phyloP scores from a whole-genome alignment of 192 early-diverging fungal species.

The Coemansia sp. region DNA sequence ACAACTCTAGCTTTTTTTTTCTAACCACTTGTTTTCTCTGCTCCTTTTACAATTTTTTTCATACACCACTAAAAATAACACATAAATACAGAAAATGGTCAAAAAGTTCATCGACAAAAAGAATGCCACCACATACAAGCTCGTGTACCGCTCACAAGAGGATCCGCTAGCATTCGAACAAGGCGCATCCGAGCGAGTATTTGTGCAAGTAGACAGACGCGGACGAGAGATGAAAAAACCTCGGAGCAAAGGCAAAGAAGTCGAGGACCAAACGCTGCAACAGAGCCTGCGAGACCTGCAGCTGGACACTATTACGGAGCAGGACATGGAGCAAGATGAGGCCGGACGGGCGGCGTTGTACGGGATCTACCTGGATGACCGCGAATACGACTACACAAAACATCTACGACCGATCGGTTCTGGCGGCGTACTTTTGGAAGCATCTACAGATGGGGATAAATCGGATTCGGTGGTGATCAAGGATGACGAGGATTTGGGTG shows the following conservation, averaged over 20 bases:
- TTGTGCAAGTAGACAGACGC: constrained; percentile 63
- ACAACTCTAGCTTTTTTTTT: background rate
- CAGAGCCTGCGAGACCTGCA: constrained; percentile 23
- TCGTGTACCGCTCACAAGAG: constrained; percentile 94
- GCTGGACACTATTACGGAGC: constrained; percentile 17
- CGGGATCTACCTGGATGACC: constrained; percentile 90
- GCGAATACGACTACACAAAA: constrained; percentile 92
- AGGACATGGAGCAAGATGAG: constrained; percentile 35
- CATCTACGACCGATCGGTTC: constrained; percentile 85
- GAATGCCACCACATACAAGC: constrained; percentile 80
- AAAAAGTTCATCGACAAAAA: constrained; percentile 87
- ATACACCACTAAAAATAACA: background rate
- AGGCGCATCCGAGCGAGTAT: constrained; percentile 73
- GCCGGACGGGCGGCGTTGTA: constrained; percentile 81
- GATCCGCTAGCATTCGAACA: constrained; percentile 89
- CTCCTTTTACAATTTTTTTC: too few relatives aligned
- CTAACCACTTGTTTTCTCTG: too few relatives aligned
- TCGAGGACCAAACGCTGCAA: constrained; percentile 24
- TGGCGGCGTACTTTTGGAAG: constrained; percentile 78
- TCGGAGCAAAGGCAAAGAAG: constrained; percentile 20
- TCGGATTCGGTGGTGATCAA: constrained; percentile 49
- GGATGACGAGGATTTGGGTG: background rate
- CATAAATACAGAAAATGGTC: constrained; percentile 22
- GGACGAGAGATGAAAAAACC: background rate
- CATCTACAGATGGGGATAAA: constrained; percentile 54